These are phyloP conservation scores for Plectranthus barbatus DNA, from an alignment of 257 asterid species.

Conservation along the genomic window DNA sequence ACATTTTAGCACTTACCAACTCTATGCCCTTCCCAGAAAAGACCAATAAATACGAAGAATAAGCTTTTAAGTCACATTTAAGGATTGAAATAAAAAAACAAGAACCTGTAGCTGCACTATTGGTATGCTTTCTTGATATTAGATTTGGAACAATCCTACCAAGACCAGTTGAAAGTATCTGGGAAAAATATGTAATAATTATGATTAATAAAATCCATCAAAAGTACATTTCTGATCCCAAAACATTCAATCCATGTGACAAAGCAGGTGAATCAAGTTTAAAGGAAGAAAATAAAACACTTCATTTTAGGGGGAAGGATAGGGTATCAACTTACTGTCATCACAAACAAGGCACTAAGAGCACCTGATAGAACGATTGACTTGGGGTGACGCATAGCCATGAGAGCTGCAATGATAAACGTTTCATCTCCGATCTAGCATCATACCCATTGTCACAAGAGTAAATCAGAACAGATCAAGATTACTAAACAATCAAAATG, in stretches of 20 bases:
- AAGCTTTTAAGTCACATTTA: too few relatives aligned
- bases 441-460: conserved; percentile 12
- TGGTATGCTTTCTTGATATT: conserved; percentile 95
- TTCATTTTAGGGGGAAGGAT: background rate
- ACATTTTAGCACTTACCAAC: background rate
- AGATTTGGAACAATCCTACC: conserved; percentile 96
- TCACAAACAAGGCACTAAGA: conserved; percentile 85
- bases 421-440: conserved; percentile 92
- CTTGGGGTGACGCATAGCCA: conserved; percentile 99
- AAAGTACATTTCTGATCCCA: background rate
- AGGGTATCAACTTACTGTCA: conserved; percentile 68
- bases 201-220: background rate
- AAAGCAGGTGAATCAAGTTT: background rate
- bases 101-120: conserved; percentile 63
- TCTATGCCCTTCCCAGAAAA: background rate
- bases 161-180: conserved; percentile 93
- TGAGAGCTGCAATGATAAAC: conserved; percentile 95
- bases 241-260: background rate
- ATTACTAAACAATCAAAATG: background rate
- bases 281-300: background rate
- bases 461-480: background rate
- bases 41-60: background rate
- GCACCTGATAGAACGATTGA: conserved; percentile 92
- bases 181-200: conserved; percentile 2
- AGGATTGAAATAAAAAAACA: background rate